These are phyloP conservation scores for Asclepias syriaca DNA, from an alignment of 257 asterid genomes.

Conservation along the genomic window DNA sequence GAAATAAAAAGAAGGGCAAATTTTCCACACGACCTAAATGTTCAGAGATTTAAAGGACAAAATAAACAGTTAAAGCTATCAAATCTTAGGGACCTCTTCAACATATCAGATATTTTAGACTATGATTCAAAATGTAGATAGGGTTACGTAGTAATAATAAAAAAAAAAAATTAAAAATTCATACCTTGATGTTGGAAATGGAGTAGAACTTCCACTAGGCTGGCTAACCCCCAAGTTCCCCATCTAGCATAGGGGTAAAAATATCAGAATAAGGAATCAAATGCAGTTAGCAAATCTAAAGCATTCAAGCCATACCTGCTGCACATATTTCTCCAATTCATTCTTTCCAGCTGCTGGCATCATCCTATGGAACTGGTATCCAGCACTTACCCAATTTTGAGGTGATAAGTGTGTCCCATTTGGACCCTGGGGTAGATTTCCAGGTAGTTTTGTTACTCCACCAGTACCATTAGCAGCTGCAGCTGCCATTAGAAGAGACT, in stretches of 20 bases:
- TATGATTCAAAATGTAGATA: background rate
- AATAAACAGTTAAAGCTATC: background rate
- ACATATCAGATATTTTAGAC: background rate
- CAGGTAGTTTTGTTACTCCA: conserved; percentile 43
- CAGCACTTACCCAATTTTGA: conserved; percentile 70
- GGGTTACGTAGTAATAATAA: background rate
- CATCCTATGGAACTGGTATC: conserved; percentile 70
- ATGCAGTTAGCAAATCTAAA: background rate
- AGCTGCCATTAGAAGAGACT: conserved; percentile 66
- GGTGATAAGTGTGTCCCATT: conserved; percentile 46
- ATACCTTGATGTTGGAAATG: conserved; percentile 60
- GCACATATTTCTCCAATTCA: conserved; percentile 53
- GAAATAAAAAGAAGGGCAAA: background rate
- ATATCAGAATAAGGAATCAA: conserved; percentile 16
- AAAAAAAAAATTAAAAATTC: background rate
- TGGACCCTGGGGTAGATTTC: conserved; percentile 43
- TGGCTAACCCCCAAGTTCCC: conserved; percentile 50
- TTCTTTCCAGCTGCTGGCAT: conserved; percentile 55
- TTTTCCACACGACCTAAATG: background rate
- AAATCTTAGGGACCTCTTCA: background rate
- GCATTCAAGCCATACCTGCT: conserved; percentile 56
- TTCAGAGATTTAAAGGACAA: background rate
- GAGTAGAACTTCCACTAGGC: conserved; percentile 47
- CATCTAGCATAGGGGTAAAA: conserved; percentile 43
- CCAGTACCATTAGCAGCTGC: conserved; percentile 64